A percentile compares a stretch with the other conserved stretches of the same genome.
Conservation (phyloP, 176 grass and related monocot genomes). For the Thalia dealbata region DNA sequence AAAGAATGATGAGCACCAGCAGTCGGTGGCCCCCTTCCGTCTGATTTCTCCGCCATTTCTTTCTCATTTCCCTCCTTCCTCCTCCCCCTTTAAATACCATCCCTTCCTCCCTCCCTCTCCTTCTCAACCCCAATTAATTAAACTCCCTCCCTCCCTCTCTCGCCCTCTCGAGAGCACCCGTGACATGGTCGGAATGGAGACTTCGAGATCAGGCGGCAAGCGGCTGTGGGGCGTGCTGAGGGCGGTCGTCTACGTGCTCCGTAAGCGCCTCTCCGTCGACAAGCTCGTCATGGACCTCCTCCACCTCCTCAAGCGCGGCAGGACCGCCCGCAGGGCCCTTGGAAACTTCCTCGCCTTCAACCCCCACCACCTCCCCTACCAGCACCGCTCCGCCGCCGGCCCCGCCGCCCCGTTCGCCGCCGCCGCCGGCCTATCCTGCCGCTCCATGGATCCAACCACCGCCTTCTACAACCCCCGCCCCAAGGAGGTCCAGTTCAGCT, state of each 20-base stretch:
- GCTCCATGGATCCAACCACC: conserved; percentile 28
- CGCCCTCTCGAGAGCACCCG: too few relatives aligned
- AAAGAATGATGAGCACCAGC: too few relatives aligned
- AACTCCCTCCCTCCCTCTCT: too few relatives aligned
- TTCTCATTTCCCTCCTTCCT: background rate
- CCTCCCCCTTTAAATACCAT: background rate
- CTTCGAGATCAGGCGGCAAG: conserved; percentile 23
- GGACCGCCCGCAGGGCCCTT: conserved; percentile 69
- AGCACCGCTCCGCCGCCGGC: background rate
- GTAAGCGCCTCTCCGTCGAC: conserved; percentile 47
- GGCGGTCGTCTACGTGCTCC: conserved; percentile 60
- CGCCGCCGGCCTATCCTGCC: conserved; percentile 28
- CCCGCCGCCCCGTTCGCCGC: too few relatives aligned
- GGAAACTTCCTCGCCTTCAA: conserved; percentile 34
- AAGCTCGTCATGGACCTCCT: conserved; percentile 73
- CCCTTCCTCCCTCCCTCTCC: background rate
- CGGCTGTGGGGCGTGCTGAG: conserved; percentile 59
- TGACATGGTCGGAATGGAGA: conserved; percentile 9
- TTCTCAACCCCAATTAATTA: background rate
- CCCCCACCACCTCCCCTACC: conserved; percentile 18
- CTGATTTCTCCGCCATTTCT: background rate
- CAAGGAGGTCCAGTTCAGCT: conserved; percentile 85
- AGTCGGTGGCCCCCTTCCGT: too few relatives aligned
- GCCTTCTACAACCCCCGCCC: conserved; percentile 29
- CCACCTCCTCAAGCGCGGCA: conserved; percentile 57